Conservation (phyloP, 2,329 filamentous ascomycete species). For the Colletotrichum horii region DNA sequence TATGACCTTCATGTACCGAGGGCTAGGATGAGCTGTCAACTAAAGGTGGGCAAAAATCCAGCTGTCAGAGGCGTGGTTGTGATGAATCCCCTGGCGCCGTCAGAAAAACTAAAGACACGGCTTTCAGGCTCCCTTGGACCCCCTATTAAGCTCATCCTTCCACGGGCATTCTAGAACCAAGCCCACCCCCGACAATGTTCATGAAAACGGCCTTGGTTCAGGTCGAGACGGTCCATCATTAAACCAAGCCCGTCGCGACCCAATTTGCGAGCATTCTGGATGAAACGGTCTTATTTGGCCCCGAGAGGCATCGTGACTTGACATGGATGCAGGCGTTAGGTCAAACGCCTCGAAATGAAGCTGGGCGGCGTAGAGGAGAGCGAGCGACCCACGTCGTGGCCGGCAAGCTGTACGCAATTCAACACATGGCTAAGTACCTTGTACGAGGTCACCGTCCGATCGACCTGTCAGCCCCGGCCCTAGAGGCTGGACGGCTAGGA, state of each 20-base stretch:
- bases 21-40: background rate
- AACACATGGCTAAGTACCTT: slow-evolving; percentile 1
- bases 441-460: background rate
- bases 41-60: background rate
- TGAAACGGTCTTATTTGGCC: background rate
- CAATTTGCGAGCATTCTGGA: background rate
- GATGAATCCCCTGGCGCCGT: background rate
- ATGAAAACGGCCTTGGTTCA: background rate
- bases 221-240: background rate
- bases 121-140: background rate
- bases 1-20: background rate
- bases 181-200: background rate
- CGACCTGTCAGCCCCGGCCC: background rate
- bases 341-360: slow-evolving; percentile 1
- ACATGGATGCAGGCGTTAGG: background rate
- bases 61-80: background rate
- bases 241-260: background rate
- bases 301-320: background rate
- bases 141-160: background rate
- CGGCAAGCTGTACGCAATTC: background rate
- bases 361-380: background rate
- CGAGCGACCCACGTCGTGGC: background rate
- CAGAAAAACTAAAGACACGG: background rate
- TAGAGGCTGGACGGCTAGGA: background rate
- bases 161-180: background rate